Conservation (phyloP, 179 eudicot genomes). For the Pouteria campechiana region DNA sequence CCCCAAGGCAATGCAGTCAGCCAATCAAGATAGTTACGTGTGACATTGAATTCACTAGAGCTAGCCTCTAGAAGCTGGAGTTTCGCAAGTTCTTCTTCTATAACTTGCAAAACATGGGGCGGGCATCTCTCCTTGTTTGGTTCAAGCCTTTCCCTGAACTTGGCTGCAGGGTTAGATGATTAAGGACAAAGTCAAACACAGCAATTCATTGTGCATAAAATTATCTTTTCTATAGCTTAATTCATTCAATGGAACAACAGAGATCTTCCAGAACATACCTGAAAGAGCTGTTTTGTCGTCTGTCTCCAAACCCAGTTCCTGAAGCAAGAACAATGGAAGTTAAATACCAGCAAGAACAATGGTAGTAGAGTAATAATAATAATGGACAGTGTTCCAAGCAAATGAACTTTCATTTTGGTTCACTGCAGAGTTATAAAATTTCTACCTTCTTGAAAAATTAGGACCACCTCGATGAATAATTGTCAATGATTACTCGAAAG, state of each 20-base stretch:
- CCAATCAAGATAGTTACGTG: slow-evolving; percentile 99
- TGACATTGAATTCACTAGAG: slow-evolving; percentile 98
- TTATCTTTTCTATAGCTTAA: no score
- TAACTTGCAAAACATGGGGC: slow-evolving; percentile 93
- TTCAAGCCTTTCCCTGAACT: slow-evolving; percentile 91
- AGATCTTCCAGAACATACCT: slow-evolving; percentile 61
- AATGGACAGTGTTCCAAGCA: neutral
- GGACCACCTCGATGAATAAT: no score
- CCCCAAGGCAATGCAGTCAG: slow-evolving; percentile 99
- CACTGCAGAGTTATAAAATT: no score
- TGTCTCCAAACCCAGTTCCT: slow-evolving; percentile 94
- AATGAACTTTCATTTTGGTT: no score
- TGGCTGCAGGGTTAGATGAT: slow-evolving; percentile 66
- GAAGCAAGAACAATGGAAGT: slow-evolving; percentile 9
- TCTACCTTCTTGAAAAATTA: no score
- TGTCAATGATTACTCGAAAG: no score
- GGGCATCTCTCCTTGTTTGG: slow-evolving; percentile 86
- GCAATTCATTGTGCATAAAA: no score
- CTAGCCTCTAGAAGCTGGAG: slow-evolving; percentile 95
- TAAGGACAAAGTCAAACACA: no score
- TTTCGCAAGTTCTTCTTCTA: slow-evolving; percentile 94
- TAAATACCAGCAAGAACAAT: neutral
- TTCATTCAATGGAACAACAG: neutral
- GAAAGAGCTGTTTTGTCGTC: slow-evolving; percentile 98
- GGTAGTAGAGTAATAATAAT: neutral